Conservation (phyloP, 208 protist genomes). For the Leishmania tropica region DNA sequence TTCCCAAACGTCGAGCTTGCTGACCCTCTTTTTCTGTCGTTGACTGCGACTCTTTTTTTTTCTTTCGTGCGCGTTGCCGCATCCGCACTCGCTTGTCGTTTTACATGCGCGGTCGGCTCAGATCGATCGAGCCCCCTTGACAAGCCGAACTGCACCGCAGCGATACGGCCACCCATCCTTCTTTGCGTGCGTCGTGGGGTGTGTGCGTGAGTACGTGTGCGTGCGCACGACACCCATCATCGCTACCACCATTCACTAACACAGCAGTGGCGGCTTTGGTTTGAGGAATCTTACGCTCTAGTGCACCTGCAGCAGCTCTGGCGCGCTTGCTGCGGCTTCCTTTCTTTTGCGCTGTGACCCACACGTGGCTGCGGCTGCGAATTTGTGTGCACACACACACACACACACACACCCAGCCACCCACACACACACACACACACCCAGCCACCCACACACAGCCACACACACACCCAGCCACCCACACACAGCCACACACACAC, state of each 20-base stretch:
- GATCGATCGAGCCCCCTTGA: background rate
- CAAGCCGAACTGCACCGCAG: background rate
- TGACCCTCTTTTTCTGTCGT: background rate
- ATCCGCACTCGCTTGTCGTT: background rate
- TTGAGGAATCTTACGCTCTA: background rate
- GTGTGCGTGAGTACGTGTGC: background rate
- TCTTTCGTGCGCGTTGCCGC: background rate
- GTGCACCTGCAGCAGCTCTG: background rate
- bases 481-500: too few relatives aligned
- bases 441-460: too few relatives aligned
- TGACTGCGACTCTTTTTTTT: background rate
- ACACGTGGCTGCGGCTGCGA: background rate
- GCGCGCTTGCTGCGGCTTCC: background rate
- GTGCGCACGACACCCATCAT: background rate
- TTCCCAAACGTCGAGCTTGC: background rate
- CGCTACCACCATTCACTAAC: background rate
- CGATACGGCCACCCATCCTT: background rate
- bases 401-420: too few relatives aligned
- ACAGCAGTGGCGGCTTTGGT: background rate
- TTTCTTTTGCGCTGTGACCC: background rate
- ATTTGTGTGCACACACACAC: constrained; percentile 13
- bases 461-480: too few relatives aligned
- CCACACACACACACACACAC: too few relatives aligned
- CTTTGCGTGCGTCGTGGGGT: background rate
- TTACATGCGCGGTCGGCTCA: background rate